Evolutionary conservation across 768 basidiomycete species (phyloP).

Genomic region (Coprinopsis marcescibilis): DNA sequence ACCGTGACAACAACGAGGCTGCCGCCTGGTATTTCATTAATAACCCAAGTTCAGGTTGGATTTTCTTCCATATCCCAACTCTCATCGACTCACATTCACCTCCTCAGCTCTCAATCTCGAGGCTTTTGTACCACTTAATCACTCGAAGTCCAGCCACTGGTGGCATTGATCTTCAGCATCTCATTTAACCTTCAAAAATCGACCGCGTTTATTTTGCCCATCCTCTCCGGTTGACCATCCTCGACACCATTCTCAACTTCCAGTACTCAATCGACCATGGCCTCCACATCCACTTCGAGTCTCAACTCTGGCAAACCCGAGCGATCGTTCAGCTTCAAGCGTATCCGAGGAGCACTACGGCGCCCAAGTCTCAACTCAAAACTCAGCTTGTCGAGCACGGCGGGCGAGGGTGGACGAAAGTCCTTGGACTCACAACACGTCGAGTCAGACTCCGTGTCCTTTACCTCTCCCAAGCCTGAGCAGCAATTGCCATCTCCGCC

Average conservation of each 20-base stretch:
- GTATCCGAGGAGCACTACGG: neutral
- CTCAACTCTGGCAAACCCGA: neutral
- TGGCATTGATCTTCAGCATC: neutral
- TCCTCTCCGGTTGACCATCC: too few relatives aligned
- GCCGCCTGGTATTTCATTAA: constrained; percentile 1
- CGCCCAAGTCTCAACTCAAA: neutral
- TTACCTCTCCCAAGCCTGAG: neutral
- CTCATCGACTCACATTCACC: neutral
- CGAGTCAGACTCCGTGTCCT: neutral
- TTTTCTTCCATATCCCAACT: neutral
- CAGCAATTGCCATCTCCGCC: neutral
- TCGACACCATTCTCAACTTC: too few relatives aligned
- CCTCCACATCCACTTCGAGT: neutral
- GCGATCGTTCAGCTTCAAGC: constrained; percentile 1
- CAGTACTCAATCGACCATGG: neutral
- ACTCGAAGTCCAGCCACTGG: neutral
- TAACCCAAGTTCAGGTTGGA: neutral
- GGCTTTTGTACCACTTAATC: neutral
- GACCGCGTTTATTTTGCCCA: neutral
- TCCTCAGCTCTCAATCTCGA: neutral
- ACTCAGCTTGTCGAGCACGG: too few relatives aligned
- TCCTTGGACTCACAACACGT: constrained; percentile 1
- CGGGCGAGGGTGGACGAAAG: neutral
- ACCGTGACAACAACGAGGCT: neutral
- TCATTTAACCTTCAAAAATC: neutral